Evolutionary conservation across 208 protist species (phyloP), one percentile per base, ranked within the genome.

Genomic region (Perkinsela sp.): DNA sequence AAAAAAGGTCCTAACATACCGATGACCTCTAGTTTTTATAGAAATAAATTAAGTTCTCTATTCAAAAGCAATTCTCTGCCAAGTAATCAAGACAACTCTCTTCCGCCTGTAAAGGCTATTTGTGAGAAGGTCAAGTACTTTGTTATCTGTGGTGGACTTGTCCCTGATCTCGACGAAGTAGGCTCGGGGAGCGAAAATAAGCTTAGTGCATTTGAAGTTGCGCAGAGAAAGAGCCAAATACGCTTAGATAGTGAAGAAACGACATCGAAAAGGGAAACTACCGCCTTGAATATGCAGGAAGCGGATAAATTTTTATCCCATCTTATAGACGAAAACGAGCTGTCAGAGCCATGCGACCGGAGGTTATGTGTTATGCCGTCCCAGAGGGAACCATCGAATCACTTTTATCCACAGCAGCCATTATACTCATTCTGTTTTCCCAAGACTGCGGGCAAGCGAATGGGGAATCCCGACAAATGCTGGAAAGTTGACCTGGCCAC

Each of bases 381-480:
- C 22, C 40, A 57, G 6, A 57, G 22, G 6, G 40, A 57, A n/a
- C 40, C 40, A 57, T 57, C 40, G 40, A 57, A 57, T 22, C 40
- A 57, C 22, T 57, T 57, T 57, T 57, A 57, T 57, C 40, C 40
- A n/a, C 40, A 57, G 40, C 40, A 57, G 40, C 40, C 40, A 57
- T 22, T 57, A n/a, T 57, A 57, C 40, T 22, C 40, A 6, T 57
- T 57, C 22, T 57, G 40, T 22, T 22, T 57, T 6, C 40, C 40
- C 22, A 57, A n/a, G 40, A 57, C 40, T 57, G 40, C 40, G 6
- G 22, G 40, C 40, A 6, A n/a, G 40, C 40, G 22, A 22, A 6
- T 6, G 6, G 40, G 22, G 22, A 57, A 57, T 57, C 6, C 6
- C 6, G 40, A 57, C 22, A n/a, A 22, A n/a, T 57, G 13, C 6